Conservation (phyloP, 208 protist genomes). For the Trypanosoma boissoni region DNA sequence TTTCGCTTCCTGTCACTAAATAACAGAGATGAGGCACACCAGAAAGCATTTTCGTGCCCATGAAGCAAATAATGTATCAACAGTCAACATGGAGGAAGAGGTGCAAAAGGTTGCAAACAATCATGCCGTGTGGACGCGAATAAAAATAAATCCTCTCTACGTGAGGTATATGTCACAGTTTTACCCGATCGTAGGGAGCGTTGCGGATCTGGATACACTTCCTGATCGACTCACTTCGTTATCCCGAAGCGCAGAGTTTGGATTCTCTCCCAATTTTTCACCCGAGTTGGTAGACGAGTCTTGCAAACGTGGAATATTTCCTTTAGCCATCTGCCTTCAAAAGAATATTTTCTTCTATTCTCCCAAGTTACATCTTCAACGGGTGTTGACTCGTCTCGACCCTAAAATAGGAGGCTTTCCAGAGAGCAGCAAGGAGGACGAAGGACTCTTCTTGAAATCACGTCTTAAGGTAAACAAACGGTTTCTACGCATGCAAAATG, state of each 20-base stretch:
- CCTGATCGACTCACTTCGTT: slow-evolving; percentile 21
- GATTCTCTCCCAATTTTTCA: slow-evolving; percentile 66
- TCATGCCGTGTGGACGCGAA: slow-evolving; percentile 29
- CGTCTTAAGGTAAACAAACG: slow-evolving; percentile 51
- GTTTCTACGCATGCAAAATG: slow-evolving; percentile 30
- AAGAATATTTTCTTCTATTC: slow-evolving; percentile 43
- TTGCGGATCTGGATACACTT: slow-evolving; percentile 43
- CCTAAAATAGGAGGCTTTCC: slow-evolving; percentile 33
- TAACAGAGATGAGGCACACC: slow-evolving; percentile 23
- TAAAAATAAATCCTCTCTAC: slow-evolving; percentile 18
- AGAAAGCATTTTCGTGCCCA: slow-evolving; percentile 13
- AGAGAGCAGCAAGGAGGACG: slow-evolving; percentile 23
- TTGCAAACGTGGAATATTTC: slow-evolving; percentile 76
- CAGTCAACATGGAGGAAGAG: slow-evolving; percentile 34
- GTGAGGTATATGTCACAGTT: slow-evolving; percentile 31
- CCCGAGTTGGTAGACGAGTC: slow-evolving; percentile 63
- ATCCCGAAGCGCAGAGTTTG: slow-evolving; percentile 40
- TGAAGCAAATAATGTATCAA: not conserved
- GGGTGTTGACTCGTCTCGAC: slow-evolving; percentile 30
- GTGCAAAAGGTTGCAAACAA: slow-evolving; percentile 18
- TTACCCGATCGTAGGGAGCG: slow-evolving; percentile 32
- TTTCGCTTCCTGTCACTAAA: no score
- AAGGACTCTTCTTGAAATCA: slow-evolving; percentile 21
- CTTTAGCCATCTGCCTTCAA: slow-evolving; percentile 35
- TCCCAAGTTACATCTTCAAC: slow-evolving; percentile 65